Evolutionary conservation across 2,329 filamentous ascomycete species (phyloP).

Genomic region (Cadophora gregata): DNA sequence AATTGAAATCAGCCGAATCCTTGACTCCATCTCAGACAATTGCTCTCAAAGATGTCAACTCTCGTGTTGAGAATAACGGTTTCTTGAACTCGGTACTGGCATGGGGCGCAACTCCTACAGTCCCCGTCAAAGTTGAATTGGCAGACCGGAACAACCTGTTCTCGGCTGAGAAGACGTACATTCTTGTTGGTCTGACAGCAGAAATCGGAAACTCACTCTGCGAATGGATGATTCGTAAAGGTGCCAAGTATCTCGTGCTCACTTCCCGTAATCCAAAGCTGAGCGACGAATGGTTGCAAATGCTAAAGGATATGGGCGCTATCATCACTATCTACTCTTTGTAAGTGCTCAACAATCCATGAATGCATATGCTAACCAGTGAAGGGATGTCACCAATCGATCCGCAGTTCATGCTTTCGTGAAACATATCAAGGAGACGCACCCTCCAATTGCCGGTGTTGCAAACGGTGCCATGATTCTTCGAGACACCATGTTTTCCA

Average conservation of each 20-base stretch:
- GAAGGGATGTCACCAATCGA: constrained; percentile 10
- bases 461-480: constrained; percentile 53
- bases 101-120: constrained; percentile 20
- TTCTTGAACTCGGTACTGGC: constrained; percentile 2
- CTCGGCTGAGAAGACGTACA: constrained; percentile 38
- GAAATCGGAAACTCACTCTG: constrained; percentile 46
- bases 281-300: constrained; percentile 37
- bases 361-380: neutral
- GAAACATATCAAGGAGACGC: constrained; percentile 29
- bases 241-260: constrained; percentile 47
- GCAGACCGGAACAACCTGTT: constrained; percentile 37
- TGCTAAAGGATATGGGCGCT: neutral
- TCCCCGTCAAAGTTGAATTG: constrained; percentile 20
- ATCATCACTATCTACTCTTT: neutral
- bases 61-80: neutral
- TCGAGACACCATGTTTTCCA: constrained; percentile 44
- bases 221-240: constrained; percentile 49
- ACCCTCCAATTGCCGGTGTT: constrained; percentile 49
- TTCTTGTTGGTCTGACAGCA: constrained; percentile 40
- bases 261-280: constrained; percentile 49
- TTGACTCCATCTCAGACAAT: neutral
- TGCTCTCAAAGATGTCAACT: neutral
- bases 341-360: neutral
- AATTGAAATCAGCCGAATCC: too few relatives aligned
- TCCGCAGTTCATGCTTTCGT: neutral